Evolutionary conservation across 2,329 filamentous ascomycete species (phyloP).

Genomic region (Parastagonospora nodorum): DNA sequence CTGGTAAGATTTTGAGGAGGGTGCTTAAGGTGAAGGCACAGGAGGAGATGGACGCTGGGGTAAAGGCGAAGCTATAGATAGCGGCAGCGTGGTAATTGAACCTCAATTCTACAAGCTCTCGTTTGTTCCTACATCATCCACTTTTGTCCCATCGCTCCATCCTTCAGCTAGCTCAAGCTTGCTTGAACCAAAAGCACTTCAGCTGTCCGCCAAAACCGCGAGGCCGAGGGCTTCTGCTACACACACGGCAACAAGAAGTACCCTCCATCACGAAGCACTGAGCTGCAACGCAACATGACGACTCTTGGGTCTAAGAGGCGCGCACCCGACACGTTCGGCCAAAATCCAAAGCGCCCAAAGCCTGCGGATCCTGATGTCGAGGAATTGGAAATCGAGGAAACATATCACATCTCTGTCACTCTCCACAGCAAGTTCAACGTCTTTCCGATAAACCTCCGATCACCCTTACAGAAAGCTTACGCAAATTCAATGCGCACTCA

Average conservation of each 20-base stretch:
- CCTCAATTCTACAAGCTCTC: not conserved
- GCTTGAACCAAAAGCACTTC: too few species aligned
- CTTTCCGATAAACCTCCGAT: not conserved
- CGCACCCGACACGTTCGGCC: not conserved
- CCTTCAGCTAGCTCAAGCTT: not conserved
- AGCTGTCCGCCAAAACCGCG: too few species aligned
- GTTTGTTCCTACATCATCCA: not conserved
- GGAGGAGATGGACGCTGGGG: constrained; percentile 45
- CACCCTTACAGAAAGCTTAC: not conserved
- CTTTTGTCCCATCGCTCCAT: not conserved
- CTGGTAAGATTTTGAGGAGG: constrained; percentile 54
- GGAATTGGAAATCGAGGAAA: not conserved
- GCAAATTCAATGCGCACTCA: not conserved
- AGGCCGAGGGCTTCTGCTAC: too few species aligned
- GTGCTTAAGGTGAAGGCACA: constrained; percentile 51
- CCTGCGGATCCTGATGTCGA: not conserved
- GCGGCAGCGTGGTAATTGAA: not conserved
- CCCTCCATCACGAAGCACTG: not conserved
- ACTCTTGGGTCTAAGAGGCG: not conserved
- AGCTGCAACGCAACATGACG: not conserved
- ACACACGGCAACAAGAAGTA: too few species aligned
- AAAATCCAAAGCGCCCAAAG: not conserved
- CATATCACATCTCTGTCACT: not conserved
- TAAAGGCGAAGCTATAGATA: constrained; percentile 51
- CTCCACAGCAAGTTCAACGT: not conserved